Conservation (phyloP, 257 asterid species). For the Osmanthus fragrans region DNA sequence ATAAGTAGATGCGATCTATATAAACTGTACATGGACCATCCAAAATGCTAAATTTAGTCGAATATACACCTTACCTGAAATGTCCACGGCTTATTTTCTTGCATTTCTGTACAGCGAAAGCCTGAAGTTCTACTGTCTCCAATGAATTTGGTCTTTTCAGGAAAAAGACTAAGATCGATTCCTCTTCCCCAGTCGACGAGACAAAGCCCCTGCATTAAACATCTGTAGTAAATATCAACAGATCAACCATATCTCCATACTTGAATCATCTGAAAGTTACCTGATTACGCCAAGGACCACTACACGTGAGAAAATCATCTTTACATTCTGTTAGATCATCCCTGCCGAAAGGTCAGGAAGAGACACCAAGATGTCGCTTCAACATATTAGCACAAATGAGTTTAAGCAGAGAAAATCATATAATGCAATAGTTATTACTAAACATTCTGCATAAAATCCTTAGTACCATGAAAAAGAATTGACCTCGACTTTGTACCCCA, state of each 20-base stretch:
- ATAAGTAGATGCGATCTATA: neutral
- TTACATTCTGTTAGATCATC: slow-evolving; percentile 62
- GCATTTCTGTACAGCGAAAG: slow-evolving; percentile 93
- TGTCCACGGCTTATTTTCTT: slow-evolving; percentile 87
- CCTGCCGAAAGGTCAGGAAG: slow-evolving; percentile 36
- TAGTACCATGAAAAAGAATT: neutral
- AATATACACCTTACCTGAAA: slow-evolving; percentile 55
- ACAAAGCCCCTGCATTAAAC: slow-evolving; percentile 75
- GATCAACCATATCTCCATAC: slow-evolving; percentile 4
- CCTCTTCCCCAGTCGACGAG: slow-evolving; percentile 99
- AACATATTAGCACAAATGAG: neutral
- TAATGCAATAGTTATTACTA: neutral
- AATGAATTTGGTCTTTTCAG: slow-evolving; percentile 56
- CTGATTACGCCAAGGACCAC: slow-evolving; percentile 90
- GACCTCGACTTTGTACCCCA: neutral
- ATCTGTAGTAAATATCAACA: slow-evolving; percentile 14
- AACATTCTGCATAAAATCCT: neutral
- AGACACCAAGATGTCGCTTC: neutral
- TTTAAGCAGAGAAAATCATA: neutral
- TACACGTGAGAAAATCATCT: slow-evolving; percentile 42
- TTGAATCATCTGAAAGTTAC: slow-evolving; percentile 39
- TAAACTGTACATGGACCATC: neutral
- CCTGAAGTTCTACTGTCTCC: slow-evolving; percentile 96
- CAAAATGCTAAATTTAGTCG: slow-evolving; percentile 7
- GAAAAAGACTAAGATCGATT: slow-evolving; percentile 74